Base-by-base conservation (phyloP, 495 filamentous ascomycete species). In the Xylaria cubensis region DNA sequence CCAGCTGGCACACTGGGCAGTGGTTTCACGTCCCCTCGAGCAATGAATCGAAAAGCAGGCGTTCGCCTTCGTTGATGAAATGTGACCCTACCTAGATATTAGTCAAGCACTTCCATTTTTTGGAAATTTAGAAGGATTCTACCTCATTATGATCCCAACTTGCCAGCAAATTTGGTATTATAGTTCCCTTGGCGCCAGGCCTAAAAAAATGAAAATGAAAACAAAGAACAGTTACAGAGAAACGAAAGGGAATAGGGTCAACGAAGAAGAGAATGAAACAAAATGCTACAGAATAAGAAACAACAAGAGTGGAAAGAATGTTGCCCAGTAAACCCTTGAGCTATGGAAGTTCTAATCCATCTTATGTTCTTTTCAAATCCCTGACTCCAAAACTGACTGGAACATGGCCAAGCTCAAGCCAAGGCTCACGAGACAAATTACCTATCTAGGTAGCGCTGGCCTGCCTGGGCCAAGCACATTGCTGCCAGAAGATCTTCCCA, bases 81-180 rank as follows among this genome's bases (percentile, higher is more conserved):
- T 48, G 63, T 32, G 26, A 26, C 41, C 42, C 63, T 65, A 17
- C 1, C 8, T 10, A 34, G 10, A 19, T 48, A n/a, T 65, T 17
- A 65, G 26, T 13, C 21, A 1, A 64, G 21, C 42, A 21, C 15
- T n/a, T 65, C 19, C 34, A 39, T 7, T 15, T 15, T n/a, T 34
- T 21, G 10, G 10, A n/a, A 34, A n/a, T 9, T 7, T 21, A 12
- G 26, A 42, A 29, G 6, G 19, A 42, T 63, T 13, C 34, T 48
- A 65, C 63, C 63, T 65, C 63, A 65, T 65, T 65, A 48, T 65
- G 1, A 48, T 32, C 10, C 17, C 15, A 17, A 46, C 5, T 46
- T 9, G 15, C 15, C n/a, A 6, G 3, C 34, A 50, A 50, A 39
- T 39, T 39, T 39, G 36, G 36, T 29, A 34, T 50, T 19, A 65